Evolutionary conservation across 352 stramenopile species (phyloP), one percentile per base, ranked within the genome.

Genomic region (Pythium inflatum): DNA sequence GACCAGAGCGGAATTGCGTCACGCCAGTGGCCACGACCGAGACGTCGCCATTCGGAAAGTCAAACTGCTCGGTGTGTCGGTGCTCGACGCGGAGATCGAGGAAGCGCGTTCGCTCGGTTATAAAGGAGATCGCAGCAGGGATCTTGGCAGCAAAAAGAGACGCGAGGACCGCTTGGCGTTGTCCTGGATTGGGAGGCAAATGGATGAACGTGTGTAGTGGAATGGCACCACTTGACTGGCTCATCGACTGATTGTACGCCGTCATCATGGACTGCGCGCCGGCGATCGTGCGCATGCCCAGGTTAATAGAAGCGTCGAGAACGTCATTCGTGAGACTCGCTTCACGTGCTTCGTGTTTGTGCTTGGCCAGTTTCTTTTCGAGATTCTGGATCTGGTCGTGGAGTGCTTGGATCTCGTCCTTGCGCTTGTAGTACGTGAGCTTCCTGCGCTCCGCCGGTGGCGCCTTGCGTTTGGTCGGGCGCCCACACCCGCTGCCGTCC

Each of bases 381-480:
- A 71, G 48, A 1, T n/a, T 22, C n/a, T 25, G 16, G 34, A 66
- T 25, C 5, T 66, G 54, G 27, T 50, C 56, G 31, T 57, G 46
- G 14, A 71, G 57, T 14, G 38, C 13, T 7, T 55, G 22, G 27
- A 66, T 71, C 40, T 71, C 65, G 28, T 71, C 65, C 40, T 65
- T 64, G 43, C 63, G 53, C 14, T 24, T 25, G 27, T 71, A 71
- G 48, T 71, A 65, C 7, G 63, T 71, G 30, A 27, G 33, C 45
- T 64, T 71, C 34, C 51, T 60, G 43, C 58, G 46, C 31, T 66
- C 59, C 33, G 46, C n/a, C 46, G 24, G 58, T 57, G 31, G 43
- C n/a, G 34, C 14, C 14, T 28, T n/a, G n/a, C n/a, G n/a, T n/a
- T n/a, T 20, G 31, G 18, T 4, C 8, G 34, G 34, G 8, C 34